A percentile compares a stretch with the other conserved stretches of the same genome.
Evolutionary conservation across 345 rosid species (phyloP).

Genomic region (Eucalyptus microcorys): DNA sequence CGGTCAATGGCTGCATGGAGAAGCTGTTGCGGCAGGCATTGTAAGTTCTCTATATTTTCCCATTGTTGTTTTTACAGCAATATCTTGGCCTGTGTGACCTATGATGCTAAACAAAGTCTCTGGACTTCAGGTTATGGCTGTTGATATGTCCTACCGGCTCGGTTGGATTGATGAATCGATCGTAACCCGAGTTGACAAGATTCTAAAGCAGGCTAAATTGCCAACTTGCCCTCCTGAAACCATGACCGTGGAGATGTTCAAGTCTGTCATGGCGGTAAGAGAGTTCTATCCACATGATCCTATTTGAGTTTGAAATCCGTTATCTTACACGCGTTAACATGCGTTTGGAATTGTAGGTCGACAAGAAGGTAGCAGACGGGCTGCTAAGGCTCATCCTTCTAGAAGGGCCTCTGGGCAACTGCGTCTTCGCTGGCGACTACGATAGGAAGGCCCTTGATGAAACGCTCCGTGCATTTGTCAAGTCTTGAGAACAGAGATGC

Average conservation of each 20-base stretch:
- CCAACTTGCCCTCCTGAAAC: conserved; percentile 66
- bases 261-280: conserved; percentile 94
- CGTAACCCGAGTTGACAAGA: conserved; percentile 54
- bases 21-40: conserved; percentile 97
- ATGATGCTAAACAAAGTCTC: neutral
- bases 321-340: neutral
- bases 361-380: conserved; percentile 99
- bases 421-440: conserved; percentile 89
- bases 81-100: neutral
- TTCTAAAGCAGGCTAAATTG: conserved; percentile 58
- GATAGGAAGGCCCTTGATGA: conserved; percentile 75
- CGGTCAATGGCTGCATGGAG: conserved; percentile 97
- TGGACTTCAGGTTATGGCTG: conserved; percentile 82
- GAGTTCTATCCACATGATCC: neutral
- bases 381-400: conserved; percentile 84
- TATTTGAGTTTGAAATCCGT: neutral
- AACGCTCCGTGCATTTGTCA: conserved; percentile 66
- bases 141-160: conserved; percentile 94
- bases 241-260: conserved; percentile 89
- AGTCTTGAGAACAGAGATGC: conserved; percentile 17
- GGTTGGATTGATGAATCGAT: conserved; percentile 94
- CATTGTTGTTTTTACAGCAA: neutral
- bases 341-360: conserved; percentile 37
- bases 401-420: conserved; percentile 88
- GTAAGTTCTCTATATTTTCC: conserved; percentile 18